phyloP scores from a whole-genome alignment of 2,329 filamentous ascomycete species.

The Scedosporium aurantiacum region DNA sequence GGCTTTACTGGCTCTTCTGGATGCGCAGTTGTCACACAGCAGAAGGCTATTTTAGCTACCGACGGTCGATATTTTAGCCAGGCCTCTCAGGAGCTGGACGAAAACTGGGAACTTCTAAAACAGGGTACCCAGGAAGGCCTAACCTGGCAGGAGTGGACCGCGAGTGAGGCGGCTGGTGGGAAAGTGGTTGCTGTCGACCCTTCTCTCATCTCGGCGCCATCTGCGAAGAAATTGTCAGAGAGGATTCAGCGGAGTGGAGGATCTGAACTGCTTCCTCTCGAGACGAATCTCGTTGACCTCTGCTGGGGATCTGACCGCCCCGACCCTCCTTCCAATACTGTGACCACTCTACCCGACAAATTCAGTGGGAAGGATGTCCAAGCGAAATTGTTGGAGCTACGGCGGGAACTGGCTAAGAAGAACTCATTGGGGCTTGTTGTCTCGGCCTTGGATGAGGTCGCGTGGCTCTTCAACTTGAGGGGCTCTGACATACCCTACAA shows the following conservation, averaged over 20 bases:
- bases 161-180: constrained; percentile 73
- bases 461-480: constrained; percentile 96
- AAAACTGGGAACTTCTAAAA: constrained; percentile 85
- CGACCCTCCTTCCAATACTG: constrained; percentile 60
- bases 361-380: constrained; percentile 75
- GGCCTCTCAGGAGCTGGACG: constrained; percentile 78
- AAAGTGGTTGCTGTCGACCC: constrained; percentile 89
- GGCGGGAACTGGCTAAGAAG: constrained; percentile 87
- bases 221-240: constrained; percentile 61
- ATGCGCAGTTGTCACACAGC: constrained; percentile 75
- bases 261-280: constrained; percentile 60
- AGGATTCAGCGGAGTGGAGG: constrained; percentile 83
- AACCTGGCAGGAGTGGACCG: constrained; percentile 95
- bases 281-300: constrained; percentile 76
- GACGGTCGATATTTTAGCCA: constrained; percentile 99
- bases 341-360: constrained; percentile 59
- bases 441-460: constrained; percentile 91
- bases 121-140: constrained; percentile 88
- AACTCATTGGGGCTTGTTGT: constrained; percentile 79
- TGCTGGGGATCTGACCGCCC: constrained; percentile 77
- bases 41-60: constrained; percentile 82
- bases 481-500: constrained; percentile 96
- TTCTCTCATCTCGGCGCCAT: constrained; percentile 61
- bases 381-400: constrained; percentile 72
- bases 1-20: constrained; percentile 94